Conservation (phyloP, 2,329 filamentous ascomycete genomes). For the Aureobasidium pullulans region DNA sequence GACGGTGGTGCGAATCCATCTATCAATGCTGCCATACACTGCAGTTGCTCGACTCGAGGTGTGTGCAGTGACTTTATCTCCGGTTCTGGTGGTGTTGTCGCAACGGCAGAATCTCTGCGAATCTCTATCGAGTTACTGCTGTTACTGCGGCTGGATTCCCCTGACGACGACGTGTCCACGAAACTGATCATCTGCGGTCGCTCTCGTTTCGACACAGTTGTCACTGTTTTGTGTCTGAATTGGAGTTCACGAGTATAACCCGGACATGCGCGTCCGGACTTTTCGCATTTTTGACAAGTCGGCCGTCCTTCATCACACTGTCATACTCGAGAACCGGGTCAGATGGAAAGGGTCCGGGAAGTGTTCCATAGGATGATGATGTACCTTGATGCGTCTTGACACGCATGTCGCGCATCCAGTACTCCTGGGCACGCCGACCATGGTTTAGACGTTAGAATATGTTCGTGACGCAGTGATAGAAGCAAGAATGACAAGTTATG, state of each 20-base stretch:
- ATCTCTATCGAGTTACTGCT: background rate
- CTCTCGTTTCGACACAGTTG: background rate
- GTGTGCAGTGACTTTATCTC: background rate
- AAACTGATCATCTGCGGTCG: background rate
- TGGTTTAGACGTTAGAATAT: background rate
- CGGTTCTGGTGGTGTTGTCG: background rate
- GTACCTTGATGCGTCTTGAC: constrained; percentile 11
- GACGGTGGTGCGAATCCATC: constrained; percentile 3
- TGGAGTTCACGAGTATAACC: background rate
- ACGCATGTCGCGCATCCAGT: constrained; percentile 11
- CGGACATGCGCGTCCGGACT: constrained; percentile 8
- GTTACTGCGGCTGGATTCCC: background rate
- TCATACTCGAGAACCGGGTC: background rate
- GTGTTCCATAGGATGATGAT: background rate
- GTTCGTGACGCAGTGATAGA: background rate
- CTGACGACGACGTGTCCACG: background rate
- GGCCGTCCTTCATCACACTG: constrained; percentile 13
- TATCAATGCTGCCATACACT: constrained; percentile 5
- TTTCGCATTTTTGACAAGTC: constrained; percentile 3
- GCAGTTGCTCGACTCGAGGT: background rate
- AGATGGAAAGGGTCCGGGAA: background rate
- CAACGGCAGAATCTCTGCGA: constrained; percentile 1
- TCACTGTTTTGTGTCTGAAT: background rate
- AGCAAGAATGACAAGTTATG: background rate
- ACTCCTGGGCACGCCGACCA: constrained; percentile 11